Evolutionary conservation across 805 yeast genomes (phyloP).

Genomic region (Phaffomyces antillensis): DNA sequence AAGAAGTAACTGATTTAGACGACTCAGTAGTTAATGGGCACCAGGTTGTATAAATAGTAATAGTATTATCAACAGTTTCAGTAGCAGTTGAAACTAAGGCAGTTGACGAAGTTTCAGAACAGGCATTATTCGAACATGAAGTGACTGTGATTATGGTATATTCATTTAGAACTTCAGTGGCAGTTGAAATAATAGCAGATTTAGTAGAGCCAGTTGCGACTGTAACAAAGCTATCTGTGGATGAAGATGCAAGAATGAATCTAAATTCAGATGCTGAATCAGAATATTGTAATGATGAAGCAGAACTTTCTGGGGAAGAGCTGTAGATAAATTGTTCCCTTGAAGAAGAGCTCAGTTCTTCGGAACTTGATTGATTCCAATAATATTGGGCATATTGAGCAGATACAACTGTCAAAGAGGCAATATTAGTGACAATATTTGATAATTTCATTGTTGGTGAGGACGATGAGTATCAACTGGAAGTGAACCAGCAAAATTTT

Average conservation of each 20-base stretch:
- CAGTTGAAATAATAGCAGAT: not conserved
- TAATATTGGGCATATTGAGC: not conserved
- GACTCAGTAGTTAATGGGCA: not conserved
- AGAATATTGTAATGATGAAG: no score
- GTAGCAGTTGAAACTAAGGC: constrained; percentile 21
- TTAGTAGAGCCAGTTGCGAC: not conserved
- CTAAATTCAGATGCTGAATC: no score
- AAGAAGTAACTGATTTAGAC: no score
- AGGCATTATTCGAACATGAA: constrained; percentile 11
- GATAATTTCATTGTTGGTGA: not conserved
- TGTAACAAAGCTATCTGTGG: not conserved
- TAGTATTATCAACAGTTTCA: constrained; percentile 18
- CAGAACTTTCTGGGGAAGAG: not conserved
- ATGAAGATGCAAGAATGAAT: no score
- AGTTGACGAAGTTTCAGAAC: constrained; percentile 20
- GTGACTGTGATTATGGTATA: constrained; percentile 7
- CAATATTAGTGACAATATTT: not conserved
- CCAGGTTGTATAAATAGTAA: constrained; percentile 11
- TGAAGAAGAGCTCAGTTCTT: no score
- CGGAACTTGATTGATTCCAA: not conserved
- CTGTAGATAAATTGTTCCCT: not conserved
- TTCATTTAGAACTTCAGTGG: not conserved
- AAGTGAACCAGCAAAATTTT: no score
- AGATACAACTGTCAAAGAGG: not conserved
- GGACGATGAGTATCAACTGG: no score